phyloP scores from a whole-genome alignment of 768 basidiomycete species.

The Leccinum disarticulatum region DNA sequence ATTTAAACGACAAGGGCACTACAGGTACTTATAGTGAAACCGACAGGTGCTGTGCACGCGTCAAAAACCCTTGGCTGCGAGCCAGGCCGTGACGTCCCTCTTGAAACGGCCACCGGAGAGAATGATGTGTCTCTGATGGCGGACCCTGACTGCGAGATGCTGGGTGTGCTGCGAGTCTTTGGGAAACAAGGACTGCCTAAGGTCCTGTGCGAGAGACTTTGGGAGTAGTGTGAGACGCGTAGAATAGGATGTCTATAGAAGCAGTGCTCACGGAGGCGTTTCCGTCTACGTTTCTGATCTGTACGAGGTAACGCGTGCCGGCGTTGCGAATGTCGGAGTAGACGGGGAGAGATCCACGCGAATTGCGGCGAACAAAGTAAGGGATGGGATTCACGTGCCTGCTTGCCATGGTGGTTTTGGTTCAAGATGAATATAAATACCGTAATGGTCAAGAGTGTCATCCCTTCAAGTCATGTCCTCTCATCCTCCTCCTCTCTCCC shows the following conservation, averaged over 20 bases:
- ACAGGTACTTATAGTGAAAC: slow-evolving; percentile 11
- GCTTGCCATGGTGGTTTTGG: slow-evolving; percentile 7
- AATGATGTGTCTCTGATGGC: slow-evolving; percentile 51
- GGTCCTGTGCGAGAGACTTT: slow-evolving; percentile 64
- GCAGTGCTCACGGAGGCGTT: slow-evolving; percentile 49
- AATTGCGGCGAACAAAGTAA: slow-evolving; percentile 69
- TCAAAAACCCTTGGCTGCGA: slow-evolving; percentile 65
- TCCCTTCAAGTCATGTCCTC: too few species aligned
- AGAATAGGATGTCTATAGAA: background rate
- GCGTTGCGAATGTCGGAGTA: slow-evolving; percentile 73
- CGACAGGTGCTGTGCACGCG: slow-evolving; percentile 6
- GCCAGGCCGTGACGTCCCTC: slow-evolving; percentile 59
- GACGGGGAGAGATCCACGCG: slow-evolving; percentile 67
- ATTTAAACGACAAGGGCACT: slow-evolving; percentile 16
- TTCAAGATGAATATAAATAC: slow-evolving; percentile 7
- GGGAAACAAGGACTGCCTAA: slow-evolving; percentile 51
- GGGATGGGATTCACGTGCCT: slow-evolving; percentile 16
- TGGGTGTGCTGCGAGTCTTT: slow-evolving; percentile 44
- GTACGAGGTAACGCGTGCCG: slow-evolving; percentile 55
- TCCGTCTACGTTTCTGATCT: slow-evolving; percentile 71
- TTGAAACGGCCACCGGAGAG: slow-evolving; percentile 67
- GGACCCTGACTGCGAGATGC: slow-evolving; percentile 49
- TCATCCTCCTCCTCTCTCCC: slow-evolving; percentile 16
- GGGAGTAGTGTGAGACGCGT: slow-evolving; percentile 3
- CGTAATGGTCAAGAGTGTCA: too few species aligned